phyloP scores from a whole-genome alignment of 2,329 filamentous ascomycete species.

The Colletotrichum navitas region DNA sequence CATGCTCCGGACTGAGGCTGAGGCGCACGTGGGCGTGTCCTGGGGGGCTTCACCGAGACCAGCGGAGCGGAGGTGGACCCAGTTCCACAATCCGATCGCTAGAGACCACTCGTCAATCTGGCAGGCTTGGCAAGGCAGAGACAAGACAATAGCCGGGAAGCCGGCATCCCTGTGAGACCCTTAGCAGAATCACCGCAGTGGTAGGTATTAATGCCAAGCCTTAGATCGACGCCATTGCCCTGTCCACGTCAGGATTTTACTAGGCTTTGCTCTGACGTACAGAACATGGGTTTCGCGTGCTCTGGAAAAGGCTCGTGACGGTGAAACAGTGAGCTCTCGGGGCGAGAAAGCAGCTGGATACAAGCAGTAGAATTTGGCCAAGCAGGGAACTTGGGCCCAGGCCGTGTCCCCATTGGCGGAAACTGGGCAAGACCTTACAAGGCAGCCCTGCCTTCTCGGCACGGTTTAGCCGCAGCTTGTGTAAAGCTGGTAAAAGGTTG shows the following conservation, averaged over 20 bases:
- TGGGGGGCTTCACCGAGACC: constrained; percentile 12
- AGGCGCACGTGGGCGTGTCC: neutral
- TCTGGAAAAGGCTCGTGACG: constrained; percentile 30
- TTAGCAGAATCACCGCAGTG: too few relatives aligned
- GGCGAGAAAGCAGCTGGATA: constrained; percentile 18
- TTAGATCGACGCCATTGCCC: neutral
- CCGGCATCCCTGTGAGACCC: constrained; percentile 12
- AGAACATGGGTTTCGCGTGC: neutral
- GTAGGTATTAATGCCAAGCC: neutral
- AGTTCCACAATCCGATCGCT: neutral
- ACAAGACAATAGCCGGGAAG: constrained; percentile 2
- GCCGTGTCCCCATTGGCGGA: neutral
- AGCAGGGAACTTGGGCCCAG: neutral
- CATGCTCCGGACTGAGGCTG: neutral
- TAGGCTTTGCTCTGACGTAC: constrained; percentile 17
- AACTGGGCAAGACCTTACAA: neutral
- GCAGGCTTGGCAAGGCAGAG: constrained; percentile 21
- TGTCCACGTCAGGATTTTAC: constrained; percentile 3
- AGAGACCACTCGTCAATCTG: neutral
- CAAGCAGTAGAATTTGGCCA: constrained; percentile 20
- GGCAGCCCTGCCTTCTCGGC: constrained; percentile 31
- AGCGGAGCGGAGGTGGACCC: constrained; percentile 19
- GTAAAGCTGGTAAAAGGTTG: constrained; percentile 9
- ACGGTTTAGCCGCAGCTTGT: constrained; percentile 30
- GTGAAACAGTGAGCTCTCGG: constrained; percentile 33